Evolutionary conservation across 1,284 basidiomycete genomes (phyloP).

Genomic region (Heterobasidion irregulare): DNA sequence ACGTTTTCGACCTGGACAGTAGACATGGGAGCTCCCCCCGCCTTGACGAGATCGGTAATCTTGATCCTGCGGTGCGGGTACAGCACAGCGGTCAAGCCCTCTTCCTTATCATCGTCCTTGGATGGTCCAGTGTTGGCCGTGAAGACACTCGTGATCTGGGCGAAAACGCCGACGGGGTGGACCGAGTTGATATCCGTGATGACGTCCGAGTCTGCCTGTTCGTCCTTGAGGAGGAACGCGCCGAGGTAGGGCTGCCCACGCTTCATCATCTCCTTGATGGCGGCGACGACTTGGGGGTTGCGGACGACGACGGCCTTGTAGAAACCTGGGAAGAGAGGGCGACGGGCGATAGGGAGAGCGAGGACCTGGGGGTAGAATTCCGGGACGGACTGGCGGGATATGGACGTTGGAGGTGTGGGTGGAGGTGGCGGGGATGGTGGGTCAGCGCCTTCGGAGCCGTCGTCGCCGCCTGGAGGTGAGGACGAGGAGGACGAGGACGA

Average conservation of each 20-base stretch:
- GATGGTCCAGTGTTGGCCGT: slow-evolving; percentile 45
- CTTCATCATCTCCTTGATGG: slow-evolving; percentile 94
- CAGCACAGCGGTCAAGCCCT: slow-evolving; percentile 88
- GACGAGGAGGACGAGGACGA: slow-evolving; percentile 15
- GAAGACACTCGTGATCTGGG: slow-evolving; percentile 96
- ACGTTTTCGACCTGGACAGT: slow-evolving; percentile 40
- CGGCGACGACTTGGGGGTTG: slow-evolving; percentile 86
- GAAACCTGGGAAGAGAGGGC: slow-evolving; percentile 95
- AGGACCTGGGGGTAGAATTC: slow-evolving; percentile 92
- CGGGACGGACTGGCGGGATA: slow-evolving; percentile 78
- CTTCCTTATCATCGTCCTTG: slow-evolving; percentile 63
- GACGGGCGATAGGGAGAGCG: slow-evolving; percentile 91
- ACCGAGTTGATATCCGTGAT: slow-evolving; percentile 87
- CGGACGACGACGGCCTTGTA: slow-evolving; percentile 95
- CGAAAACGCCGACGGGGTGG: slow-evolving; percentile 93
- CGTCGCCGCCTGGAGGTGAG: slow-evolving; percentile 6
- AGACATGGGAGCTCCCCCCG: slow-evolving; percentile 33
- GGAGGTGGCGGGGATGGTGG: slow-evolving; percentile 18
- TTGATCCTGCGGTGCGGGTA: slow-evolving; percentile 92
- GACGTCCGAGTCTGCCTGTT: slow-evolving; percentile 87
- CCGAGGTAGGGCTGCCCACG: slow-evolving; percentile 97
- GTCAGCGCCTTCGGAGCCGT: slow-evolving; percentile 17
- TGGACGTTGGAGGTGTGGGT: slow-evolving; percentile 39
- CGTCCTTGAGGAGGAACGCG: slow-evolving; percentile 95
- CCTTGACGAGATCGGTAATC: slow-evolving; percentile 82